These are phyloP conservation scores for Gillenia trifoliata DNA, from an alignment of 306 rosid genomes.

Conservation along the genomic window DNA sequence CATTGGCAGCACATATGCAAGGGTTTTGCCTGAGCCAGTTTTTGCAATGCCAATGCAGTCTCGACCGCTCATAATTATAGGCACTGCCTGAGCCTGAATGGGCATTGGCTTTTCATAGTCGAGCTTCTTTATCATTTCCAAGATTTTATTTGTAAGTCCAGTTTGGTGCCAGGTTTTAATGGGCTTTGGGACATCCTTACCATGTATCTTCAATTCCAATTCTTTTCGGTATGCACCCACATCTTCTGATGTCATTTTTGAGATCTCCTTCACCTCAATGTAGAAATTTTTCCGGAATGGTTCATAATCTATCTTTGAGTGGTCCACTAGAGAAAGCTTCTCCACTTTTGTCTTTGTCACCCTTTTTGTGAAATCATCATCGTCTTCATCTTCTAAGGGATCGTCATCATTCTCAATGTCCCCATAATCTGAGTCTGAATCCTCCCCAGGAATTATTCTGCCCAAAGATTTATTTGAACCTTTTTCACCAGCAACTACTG, in stretches of 20 bases:
- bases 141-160: constrained; percentile 78
- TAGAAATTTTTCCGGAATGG: constrained; percentile 66
- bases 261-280: constrained; percentile 71
- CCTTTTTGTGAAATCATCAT: constrained; percentile 88
- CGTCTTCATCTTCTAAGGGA: constrained; percentile 64
- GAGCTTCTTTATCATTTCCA: constrained; percentile 75
- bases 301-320: constrained; percentile 76
- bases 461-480: constrained; percentile 67
- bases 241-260: constrained; percentile 52
- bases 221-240: constrained; percentile 63
- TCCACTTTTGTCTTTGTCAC: constrained; percentile 89
- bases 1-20: no score
- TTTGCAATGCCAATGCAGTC: no score
- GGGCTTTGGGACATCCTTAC: constrained; percentile 94
- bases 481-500: constrained; percentile 31
- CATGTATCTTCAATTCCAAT: constrained; percentile 89
- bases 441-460: constrained; percentile 90
- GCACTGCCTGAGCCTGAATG: no score
- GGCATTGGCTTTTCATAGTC: constrained; percentile 80
- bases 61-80: no score
- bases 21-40: no score
- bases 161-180: constrained; percentile 84
- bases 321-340: constrained; percentile 87
- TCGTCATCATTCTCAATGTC: constrained; percentile 61
- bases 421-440: constrained; percentile 74